Conservation (phyloP, 768 basidiomycete genomes). For the Mycena epipterygia region DNA sequence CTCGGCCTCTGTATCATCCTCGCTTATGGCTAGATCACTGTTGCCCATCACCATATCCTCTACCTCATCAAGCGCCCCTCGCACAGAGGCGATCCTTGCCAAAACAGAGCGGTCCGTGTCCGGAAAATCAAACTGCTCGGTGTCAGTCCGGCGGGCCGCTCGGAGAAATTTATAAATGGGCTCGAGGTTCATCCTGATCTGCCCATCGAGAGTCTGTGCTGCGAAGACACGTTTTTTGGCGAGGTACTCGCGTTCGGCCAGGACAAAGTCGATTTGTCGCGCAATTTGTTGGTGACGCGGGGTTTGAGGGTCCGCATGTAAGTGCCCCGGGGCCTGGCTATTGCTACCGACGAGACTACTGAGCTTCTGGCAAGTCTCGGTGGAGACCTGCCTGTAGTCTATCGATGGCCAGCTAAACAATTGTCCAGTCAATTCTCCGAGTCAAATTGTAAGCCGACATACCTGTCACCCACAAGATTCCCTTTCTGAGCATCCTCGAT, state of each 20-base stretch:
- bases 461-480: too few relatives aligned
- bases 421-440: too few relatives aligned
- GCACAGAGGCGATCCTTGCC: not conserved
- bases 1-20: not conserved
- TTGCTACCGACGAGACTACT: not conserved
- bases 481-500: too few relatives aligned
- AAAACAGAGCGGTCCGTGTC: not conserved
- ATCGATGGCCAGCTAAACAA: not conserved
- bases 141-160: not conserved
- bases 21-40: not conserved
- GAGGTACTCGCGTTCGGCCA: not conserved
- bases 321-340: too few relatives aligned
- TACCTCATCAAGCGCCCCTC: not conserved
- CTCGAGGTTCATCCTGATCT: not conserved
- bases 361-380: not conserved
- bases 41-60: conserved; percentile 1
- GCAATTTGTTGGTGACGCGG: not conserved
- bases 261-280: not conserved
- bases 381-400: not conserved
- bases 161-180: not conserved
- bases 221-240: not conserved
- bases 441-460: too few relatives aligned
- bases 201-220: not conserved
- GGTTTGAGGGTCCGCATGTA: not conserved
- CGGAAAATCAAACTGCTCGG: not conserved